Conservation (phyloP, 495 filamentous ascomycete genomes). For the Aspergillus cristatus region DNA sequence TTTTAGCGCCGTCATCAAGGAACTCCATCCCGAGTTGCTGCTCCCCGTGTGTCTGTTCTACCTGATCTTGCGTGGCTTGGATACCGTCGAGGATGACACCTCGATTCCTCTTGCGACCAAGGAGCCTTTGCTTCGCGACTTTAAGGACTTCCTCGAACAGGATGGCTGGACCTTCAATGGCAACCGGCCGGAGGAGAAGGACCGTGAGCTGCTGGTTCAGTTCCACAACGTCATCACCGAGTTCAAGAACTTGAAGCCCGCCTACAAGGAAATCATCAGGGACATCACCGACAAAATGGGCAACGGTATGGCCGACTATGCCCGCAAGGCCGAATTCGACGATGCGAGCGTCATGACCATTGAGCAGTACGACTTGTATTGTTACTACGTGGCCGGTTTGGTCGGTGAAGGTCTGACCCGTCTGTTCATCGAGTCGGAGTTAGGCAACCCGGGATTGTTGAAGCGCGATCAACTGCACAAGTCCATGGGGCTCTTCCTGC, state of each 20-base stretch:
- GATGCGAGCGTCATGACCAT: conserved; percentile 71
- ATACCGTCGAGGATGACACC: conserved; percentile 98
- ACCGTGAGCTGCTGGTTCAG: conserved; percentile 81
- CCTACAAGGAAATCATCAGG: conserved; percentile 78
- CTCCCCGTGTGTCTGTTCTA: conserved; percentile 92
- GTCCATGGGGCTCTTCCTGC: conserved; percentile 93
- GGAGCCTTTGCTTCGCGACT: conserved; percentile 76
- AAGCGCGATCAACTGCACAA: conserved; percentile 74
- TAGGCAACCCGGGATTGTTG: conserved; percentile 78
- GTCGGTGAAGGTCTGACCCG: conserved; percentile 90
- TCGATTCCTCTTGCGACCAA: conserved; percentile 73
- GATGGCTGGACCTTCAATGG: conserved; percentile 86
- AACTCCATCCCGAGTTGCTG: conserved; percentile 87
- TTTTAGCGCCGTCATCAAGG: conserved; percentile 88
- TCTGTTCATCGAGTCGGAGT: conserved; percentile 78
- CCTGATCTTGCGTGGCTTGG: conserved; percentile 76
- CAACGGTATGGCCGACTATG: conserved; percentile 96
- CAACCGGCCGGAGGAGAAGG: conserved; percentile 88
- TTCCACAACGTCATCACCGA: conserved; percentile 82
- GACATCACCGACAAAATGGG: conserved; percentile 96
- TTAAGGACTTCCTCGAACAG: conserved; percentile 64
- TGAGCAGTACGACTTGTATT: conserved; percentile 89
- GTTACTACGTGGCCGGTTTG: conserved; percentile 93
- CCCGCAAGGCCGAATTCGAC: conserved; percentile 69
- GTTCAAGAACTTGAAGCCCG: conserved; percentile 79